Evolutionary conservation across 148 eudicot genomes (phyloP), one percentile per base, ranked within the genome.

Genomic region (Persicaria maculosa): DNA sequence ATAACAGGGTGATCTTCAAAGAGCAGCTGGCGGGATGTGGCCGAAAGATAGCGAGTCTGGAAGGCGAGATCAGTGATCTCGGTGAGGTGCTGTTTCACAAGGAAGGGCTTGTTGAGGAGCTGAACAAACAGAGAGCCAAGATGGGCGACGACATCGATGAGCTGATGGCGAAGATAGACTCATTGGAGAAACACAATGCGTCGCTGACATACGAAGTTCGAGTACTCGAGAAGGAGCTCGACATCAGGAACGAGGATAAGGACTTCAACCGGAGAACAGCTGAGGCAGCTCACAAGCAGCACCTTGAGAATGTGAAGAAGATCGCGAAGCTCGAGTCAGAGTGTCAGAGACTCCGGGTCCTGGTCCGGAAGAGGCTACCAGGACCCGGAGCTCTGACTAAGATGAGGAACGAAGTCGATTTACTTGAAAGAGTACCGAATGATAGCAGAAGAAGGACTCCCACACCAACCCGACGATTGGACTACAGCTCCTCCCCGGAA

Each of bases 331-430:
- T 92, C 68, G 99, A 95, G 80, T 83, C 91, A 4, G 97, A 95
- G 76, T 89, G 97, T 73, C 96, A 95, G 53, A 90, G 91, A 59
- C 84, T 95, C 44, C 92, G 99, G 55, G 74, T 89, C 72, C 86
- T 92, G 64, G 94, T 95, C 44, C 83, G 89, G 44, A 92, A 92
- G 80, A 76, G 93, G 74, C 73, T 92, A 80, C 98, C 97, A 6
- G 98, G 98, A 40, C 97, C 98, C 3, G 97, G 93, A 71, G 90
- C 88, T 53, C 40, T 94, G 76, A 86, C 87, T 9, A 90, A 90
- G 77, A 94, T 94, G 98, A 94, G 86, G 85, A 86, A 76, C 68
- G 93, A 93, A 88, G 97, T 89, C 40, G 84, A 83, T 74, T 71
- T 85, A 14, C 76, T 91, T 57, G 83, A 81, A 45, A 84, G 80